Base-by-base conservation (phyloP, 164 flowering plant genomes). In the Protea cynaroides region DNA sequence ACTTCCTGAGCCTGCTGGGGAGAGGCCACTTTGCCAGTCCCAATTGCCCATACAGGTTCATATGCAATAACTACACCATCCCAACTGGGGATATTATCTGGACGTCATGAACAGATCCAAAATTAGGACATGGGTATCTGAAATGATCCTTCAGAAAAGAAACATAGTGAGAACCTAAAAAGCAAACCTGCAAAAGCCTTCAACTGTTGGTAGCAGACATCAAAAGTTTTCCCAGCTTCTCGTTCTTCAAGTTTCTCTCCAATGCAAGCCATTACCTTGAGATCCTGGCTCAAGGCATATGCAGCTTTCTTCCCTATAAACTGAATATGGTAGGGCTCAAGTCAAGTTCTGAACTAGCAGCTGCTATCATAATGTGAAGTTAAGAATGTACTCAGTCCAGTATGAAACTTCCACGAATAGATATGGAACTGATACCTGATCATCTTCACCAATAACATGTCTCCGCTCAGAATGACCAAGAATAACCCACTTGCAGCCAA, bases 21-120 rank as follows among this genome's bases (percentile, higher is more conserved):
- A 53, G 88, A 56, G 60, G 99, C 96, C 64, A 94, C 97, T 76
- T 91, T 91, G 68, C 96, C 97, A 55, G 99, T 94, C 65, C 96
- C 99, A 69, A 94, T 94, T 58, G 99, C 97, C 97, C 97, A 94
- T 22, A 89, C 96, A 64, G 97, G 97, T 73, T 94, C 97, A 81
- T 94, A 94, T 11, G 97, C 99, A 76, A 94, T 69, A 44, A 94
- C 97, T 56, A 91, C 67, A 71, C 86, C 77, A 66, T 94, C 97
- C 99, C 96, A 94, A 67, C 95, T 84, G 58, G 97, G 87, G 8
- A 89, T 83, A 68, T 81, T 82, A 81, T 91, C 97, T 94, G 86
- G 74, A 76, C 59, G 71, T 58, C 21, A 69, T 50, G 24, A 54
- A 56, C 47, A 64, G 23, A 22, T 24, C 50, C 10, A 44, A 36